A percentile compares a stretch with the other conserved stretches of the same genome.
Conservation (phyloP, 176 grass and related monocot genomes). For the Raddia distichophylla region DNA sequence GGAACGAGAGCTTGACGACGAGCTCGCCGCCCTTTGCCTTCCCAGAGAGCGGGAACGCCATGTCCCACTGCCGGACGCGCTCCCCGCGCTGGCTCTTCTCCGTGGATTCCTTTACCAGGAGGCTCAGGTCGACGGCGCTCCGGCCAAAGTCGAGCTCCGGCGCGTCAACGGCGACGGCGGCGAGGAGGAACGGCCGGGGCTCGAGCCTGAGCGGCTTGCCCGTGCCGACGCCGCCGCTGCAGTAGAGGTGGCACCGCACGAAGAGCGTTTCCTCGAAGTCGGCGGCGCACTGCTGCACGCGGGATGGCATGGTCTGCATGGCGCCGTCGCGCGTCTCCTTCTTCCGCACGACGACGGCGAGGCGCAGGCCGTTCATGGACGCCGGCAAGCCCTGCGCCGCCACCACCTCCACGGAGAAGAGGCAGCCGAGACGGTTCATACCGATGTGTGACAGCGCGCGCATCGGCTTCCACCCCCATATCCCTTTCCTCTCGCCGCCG, state of each 20-base stretch:
- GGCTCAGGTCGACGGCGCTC: constrained; percentile 69
- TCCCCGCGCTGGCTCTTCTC: constrained; percentile 68
- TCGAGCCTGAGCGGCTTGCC: constrained; percentile 72
- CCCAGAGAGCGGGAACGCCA: constrained; percentile 60
- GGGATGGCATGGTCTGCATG: constrained; percentile 86
- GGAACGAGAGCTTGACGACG: constrained; percentile 78
- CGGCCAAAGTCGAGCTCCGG: constrained; percentile 85
- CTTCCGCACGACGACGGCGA: constrained; percentile 79
- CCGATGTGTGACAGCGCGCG: constrained; percentile 75
- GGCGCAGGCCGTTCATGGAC: constrained; percentile 92
- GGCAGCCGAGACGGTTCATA: constrained; percentile 74
- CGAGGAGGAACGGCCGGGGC: constrained; percentile 63
- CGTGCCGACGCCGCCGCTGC: constrained; percentile 55
- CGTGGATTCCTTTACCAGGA: constrained; percentile 74
- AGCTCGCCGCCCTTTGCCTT: constrained; percentile 94
- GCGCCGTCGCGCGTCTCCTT: constrained; percentile 88
- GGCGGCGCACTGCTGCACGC: constrained; percentile 68
- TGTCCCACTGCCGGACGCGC: constrained; percentile 76
- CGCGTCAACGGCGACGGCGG: constrained; percentile 69
- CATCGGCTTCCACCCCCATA: constrained; percentile 83
- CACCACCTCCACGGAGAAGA: constrained; percentile 91
- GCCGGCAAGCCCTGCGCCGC: constrained; percentile 68
- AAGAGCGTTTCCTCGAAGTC: constrained; percentile 96
- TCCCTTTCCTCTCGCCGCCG: constrained; percentile 68
- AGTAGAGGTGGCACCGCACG: constrained; percentile 83